Conservation (phyloP, 2,329 filamentous ascomycete species). For the Penicillium capsulatum region DNA sequence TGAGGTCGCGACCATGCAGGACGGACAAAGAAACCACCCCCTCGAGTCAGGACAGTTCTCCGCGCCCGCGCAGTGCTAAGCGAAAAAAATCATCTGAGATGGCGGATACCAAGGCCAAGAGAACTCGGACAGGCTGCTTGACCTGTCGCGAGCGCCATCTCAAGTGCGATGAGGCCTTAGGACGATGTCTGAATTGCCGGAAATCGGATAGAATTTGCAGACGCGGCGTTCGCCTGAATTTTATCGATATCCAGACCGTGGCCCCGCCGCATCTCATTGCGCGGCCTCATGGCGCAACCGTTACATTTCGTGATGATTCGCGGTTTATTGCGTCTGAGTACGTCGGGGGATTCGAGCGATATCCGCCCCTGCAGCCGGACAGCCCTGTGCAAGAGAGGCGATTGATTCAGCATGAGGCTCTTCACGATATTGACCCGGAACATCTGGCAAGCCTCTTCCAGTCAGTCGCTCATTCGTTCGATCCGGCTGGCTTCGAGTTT, state of each 20-base stretch:
- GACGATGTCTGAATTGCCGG: constrained; percentile 70
- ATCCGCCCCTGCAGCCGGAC: constrained; percentile 55
- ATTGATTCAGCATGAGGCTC: constrained; percentile 24
- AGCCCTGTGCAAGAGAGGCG: constrained; percentile 20
- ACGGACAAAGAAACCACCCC: constrained; percentile 12
- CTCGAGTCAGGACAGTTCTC: constrained; percentile 15
- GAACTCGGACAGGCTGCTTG: constrained; percentile 83
- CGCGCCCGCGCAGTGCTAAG: constrained; percentile 14
- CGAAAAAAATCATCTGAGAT: constrained; percentile 24
- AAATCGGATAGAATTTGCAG: constrained; percentile 85
- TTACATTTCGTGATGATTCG: constrained; percentile 85
- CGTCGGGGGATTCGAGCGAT: constrained; percentile 69
- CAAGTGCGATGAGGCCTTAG: constrained; percentile 77
- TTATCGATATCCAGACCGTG: constrained; percentile 77
- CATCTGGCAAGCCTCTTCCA: constrained; percentile 47
- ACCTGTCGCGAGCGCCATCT: constrained; percentile 86
- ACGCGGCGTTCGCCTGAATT: constrained; percentile 81
- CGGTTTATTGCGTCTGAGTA: constrained; percentile 88
- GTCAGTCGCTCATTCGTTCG: constrained; percentile 49
- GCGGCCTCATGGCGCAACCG: constrained; percentile 61
- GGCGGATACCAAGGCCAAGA: constrained; percentile 62
- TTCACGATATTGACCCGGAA: constrained; percentile 30
- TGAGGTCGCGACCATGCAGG: constrained; percentile 11
- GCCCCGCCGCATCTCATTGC: constrained; percentile 59
- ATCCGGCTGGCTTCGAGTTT: constrained; percentile 45